Base-by-base conservation (phyloP, 192 early-diverging fungal species). In the Rhizophagus sp. region DNA sequence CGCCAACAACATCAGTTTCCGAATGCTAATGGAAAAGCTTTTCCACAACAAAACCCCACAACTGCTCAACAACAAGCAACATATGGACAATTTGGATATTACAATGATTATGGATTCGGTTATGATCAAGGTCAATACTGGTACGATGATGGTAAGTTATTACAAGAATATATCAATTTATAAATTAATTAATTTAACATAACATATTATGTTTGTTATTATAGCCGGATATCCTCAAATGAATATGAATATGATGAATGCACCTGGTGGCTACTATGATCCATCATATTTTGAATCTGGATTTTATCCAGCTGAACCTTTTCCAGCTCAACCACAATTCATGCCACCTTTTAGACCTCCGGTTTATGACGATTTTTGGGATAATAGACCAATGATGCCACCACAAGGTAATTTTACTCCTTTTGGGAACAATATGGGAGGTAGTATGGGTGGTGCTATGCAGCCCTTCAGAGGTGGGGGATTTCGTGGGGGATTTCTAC, bases 81-180 rank as follows among this genome's bases (percentile, higher is more conserved):
- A 2, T 68, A 78, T 57, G 49, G 66, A 19, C 76, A 67, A 78
- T 68, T 68, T 67, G 66, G 65, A 22, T 78, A 78, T 69, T 78
- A 78, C 8, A 78, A 78, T 68, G 65, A 41, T 65, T 78, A 52
- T 57, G 76, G 76, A 68, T 78, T 65, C 34, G 65, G 62, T 36
- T 64, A 68, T 41, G 65, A 78, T 69, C 76, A 66, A 78, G 62
- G 50, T 67, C 75, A 76, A 47, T 78, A 68, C 52, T 78, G 76
- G 76, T 78, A 68, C 7, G 65, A 78, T 36, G 76, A 78, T 24
- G 63, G 76, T 78, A 78, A 64, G 62, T 34, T 25, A 61, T 57
- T 17, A 7, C 30, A 50, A 65, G 36, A 63, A 65, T 1, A 34
- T 15, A 19, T 17, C 19, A 9, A 17, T 17, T 50, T 6, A 61